Conservation (phyloP, 257 asterid species). For the Solanum microdontum region DNA sequence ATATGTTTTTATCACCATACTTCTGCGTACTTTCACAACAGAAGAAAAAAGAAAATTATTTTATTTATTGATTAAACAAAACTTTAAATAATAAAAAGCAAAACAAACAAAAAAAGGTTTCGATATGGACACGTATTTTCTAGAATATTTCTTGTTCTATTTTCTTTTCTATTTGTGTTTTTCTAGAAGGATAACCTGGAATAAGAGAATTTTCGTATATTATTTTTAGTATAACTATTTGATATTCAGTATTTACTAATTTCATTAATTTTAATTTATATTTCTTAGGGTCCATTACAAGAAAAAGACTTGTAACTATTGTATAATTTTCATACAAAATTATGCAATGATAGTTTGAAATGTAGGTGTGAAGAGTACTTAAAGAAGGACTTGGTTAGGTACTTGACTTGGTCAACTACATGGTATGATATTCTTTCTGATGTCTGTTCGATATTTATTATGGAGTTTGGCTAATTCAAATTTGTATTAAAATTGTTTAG, state of each 20-base stretch:
- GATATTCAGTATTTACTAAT: not conserved
- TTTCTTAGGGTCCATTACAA: not conserved
- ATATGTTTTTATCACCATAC: not conserved
- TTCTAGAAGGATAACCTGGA: not conserved
- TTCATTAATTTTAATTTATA: not conserved
- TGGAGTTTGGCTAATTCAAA: accelerated
- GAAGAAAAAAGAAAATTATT: not conserved
- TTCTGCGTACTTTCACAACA: not conserved
- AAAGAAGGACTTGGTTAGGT: not conserved
- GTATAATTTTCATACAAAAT: not conserved
- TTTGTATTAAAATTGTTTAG: accelerated
- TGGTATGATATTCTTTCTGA: not conserved
- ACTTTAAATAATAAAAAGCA: not conserved
- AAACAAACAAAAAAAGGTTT: not conserved
- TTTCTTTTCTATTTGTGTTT: not conserved
- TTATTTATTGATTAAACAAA: not conserved
- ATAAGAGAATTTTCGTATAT: not conserved
- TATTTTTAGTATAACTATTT: not conserved
- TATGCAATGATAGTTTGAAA: not conserved
- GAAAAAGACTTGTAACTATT: not conserved
- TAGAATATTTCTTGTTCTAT: not conserved
- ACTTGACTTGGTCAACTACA: not conserved
- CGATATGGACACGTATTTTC: not conserved
- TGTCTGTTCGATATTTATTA: accelerated
- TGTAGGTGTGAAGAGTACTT: not conserved